phyloP scores from a whole-genome alignment of 1,139 yeast genomes.

The Geotrichum australiense region DNA sequence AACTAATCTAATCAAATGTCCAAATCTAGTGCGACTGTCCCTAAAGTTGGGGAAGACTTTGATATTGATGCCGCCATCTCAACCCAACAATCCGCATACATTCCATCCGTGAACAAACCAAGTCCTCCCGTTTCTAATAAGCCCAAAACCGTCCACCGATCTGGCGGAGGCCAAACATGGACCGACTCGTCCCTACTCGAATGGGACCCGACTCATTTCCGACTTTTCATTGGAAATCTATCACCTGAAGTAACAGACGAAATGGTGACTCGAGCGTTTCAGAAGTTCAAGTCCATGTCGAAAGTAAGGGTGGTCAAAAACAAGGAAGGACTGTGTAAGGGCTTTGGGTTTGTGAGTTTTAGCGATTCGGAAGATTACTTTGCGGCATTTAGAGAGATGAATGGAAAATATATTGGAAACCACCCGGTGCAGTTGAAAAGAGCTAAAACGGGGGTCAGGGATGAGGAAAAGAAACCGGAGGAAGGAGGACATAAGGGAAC shows the following conservation, averaged over 20 bases:
- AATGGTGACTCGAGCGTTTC: slow-evolving; percentile 46
- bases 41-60: no score
- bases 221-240: slow-evolving; percentile 68
- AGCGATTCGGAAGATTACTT: slow-evolving; percentile 54
- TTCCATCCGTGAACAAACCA: slow-evolving; percentile 2
- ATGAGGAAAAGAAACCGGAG: slow-evolving; percentile 20
- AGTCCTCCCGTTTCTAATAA: neutral
- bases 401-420: slow-evolving; percentile 68
- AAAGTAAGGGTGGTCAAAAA: slow-evolving; percentile 44
- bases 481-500: slow-evolving; percentile 18
- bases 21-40: no score
- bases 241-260: slow-evolving; percentile 63
- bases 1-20: no score
- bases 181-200: slow-evolving; percentile 43
- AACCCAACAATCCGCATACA: slow-evolving; percentile 28
- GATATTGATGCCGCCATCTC: slow-evolving; percentile 28
- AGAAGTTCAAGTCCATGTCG: slow-evolving; percentile 43
- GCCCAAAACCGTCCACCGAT: slow-evolving; percentile 37
- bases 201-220: slow-evolving; percentile 64
- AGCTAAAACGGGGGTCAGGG: slow-evolving; percentile 47
- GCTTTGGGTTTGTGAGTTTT: slow-evolving; percentile 69
- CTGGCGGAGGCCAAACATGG: slow-evolving; percentile 45
- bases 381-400: slow-evolving; percentile 65
- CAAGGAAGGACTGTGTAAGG: slow-evolving; percentile 41
- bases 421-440: slow-evolving; percentile 66